Evolutionary conservation across 1,284 basidiomycete genomes (phyloP), one percentile per base, ranked within the genome.

Genomic region (Chalciporus piperatoides): DNA sequence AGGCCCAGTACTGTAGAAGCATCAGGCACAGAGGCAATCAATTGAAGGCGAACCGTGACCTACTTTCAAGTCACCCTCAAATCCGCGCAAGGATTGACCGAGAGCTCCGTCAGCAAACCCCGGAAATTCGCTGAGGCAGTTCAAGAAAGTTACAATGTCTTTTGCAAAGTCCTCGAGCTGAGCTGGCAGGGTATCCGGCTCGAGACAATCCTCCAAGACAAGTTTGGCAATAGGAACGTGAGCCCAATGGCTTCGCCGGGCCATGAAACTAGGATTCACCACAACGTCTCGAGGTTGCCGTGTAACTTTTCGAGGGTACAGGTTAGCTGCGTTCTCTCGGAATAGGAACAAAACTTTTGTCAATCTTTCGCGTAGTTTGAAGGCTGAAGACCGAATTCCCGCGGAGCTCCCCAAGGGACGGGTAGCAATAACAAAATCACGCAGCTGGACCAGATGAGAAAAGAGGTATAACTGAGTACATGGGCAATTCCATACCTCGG

Each of bases 31-130:
- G 51, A 51, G 47, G 30, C 15, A 46, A 21, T 21, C n/a, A 45
- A 47, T 40, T 41, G 25, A 15, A 21, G 1, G 37, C 5, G 27
- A 40, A 44, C 52, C 5, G 5, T 10, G 27, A 55, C 54, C 15
- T 53, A 76, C 78, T 68, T 73, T 79, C 46, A 81, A 57, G 55
- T 80, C 79, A 2, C 70, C 75, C 52, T 79, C 75, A 12, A 81
- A 73, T 1, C 72, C 67, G 21, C 69, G 56, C 56, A 80, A 77
- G n/a, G 78, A 78, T n/a, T 73, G 67, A 55, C 80, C 78, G 25
- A 81, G 71, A 2, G 71, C 74, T 48, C 80, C 77, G 32, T 81
- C 77, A 23, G 73, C 76, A 43, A 80, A 80, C 60, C 77, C 78
- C 1, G 78, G 77, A 35, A 80, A 80, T 49, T 79, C 78, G 47